Percentiles rank a stretch among this genome's conserved stretches.
These are phyloP conservation scores for Rheum nobile DNA, from an alignment of 148 eudicot genomes.

Conservation along the genomic window DNA sequence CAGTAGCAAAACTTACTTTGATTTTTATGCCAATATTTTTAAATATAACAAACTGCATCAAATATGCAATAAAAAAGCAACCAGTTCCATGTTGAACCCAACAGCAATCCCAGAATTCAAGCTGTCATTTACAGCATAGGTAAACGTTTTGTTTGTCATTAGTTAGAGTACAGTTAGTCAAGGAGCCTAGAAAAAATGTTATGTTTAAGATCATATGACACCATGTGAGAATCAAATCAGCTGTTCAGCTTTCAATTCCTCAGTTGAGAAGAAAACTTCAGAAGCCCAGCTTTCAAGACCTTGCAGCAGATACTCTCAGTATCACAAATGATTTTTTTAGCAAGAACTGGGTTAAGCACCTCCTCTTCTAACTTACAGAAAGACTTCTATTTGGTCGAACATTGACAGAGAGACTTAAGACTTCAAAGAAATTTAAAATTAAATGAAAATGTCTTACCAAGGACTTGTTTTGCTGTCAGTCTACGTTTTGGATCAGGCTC, in stretches of 20 bases:
- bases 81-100: not conserved
- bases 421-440: not conserved
- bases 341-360: not conserved
- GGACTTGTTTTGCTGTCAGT: conserved; percentile 60
- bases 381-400: not conserved
- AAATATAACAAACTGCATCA: not conserved
- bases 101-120: not conserved
- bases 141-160: not conserved
- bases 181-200: not conserved
- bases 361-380: not conserved
- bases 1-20: not conserved
- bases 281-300: too few relatives aligned
- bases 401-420: not conserved
- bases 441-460: conserved; percentile 17
- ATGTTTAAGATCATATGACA: not conserved
- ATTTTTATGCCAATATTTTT: not conserved
- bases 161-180: not conserved
- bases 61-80: not conserved
- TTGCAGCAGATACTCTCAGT: not conserved
- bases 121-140: not conserved
- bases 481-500: conserved; percentile 82
- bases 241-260: too few relatives aligned
- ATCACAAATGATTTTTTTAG: not conserved
- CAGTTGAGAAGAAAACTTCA: too few relatives aligned
- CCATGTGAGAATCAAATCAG: not conserved